These are phyloP conservation scores for Schizothecium vesticola DNA, from an alignment of 495 filamentous ascomycete species.

Conservation along the genomic window DNA sequence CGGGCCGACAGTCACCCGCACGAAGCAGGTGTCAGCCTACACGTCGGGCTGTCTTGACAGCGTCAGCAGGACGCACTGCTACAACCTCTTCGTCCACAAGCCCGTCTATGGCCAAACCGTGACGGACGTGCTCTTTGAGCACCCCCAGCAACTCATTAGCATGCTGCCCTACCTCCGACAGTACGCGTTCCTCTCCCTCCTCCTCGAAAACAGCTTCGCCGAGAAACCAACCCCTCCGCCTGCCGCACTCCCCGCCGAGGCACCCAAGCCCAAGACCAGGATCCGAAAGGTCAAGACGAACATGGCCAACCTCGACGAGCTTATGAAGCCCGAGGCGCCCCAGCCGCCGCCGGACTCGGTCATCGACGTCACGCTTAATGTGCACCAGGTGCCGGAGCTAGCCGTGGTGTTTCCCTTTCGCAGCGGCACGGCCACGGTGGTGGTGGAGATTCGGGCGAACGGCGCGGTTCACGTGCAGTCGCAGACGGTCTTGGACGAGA, in stretches of 20 bases:
- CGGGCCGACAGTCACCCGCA: slow-evolving; percentile 35
- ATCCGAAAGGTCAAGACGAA: slow-evolving; percentile 17
- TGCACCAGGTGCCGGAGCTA: slow-evolving; percentile 42
- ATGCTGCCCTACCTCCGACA: slow-evolving; percentile 73
- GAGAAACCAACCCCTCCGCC: neutral
- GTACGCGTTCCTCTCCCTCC: slow-evolving; percentile 60
- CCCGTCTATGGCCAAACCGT: slow-evolving; percentile 63
- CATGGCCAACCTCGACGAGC: slow-evolving; percentile 29
- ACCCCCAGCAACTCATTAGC: slow-evolving; percentile 75
- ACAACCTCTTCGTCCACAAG: slow-evolving; percentile 66
- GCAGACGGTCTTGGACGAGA: slow-evolving; percentile 36
- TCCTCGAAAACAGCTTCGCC: slow-evolving; percentile 59
- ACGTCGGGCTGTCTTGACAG: slow-evolving; percentile 32
- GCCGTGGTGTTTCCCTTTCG: slow-evolving; percentile 48
- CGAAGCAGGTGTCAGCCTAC: slow-evolving; percentile 33
- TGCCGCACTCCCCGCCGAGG: neutral
- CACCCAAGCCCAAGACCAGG: neutral
- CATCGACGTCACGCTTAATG: slow-evolving; percentile 46
- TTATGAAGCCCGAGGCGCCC: slow-evolving; percentile 22
- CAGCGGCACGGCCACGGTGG: slow-evolving; percentile 36
- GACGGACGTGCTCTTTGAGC: slow-evolving; percentile 71
- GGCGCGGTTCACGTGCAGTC: slow-evolving; percentile 48
- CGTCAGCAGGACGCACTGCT: slow-evolving; percentile 47
- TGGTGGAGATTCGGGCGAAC: slow-evolving; percentile 58
- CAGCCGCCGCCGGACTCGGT: slow-evolving; percentile 16